Evolutionary conservation across 805 yeast genomes (phyloP).

Genomic region (Candida tibetensis): DNA sequence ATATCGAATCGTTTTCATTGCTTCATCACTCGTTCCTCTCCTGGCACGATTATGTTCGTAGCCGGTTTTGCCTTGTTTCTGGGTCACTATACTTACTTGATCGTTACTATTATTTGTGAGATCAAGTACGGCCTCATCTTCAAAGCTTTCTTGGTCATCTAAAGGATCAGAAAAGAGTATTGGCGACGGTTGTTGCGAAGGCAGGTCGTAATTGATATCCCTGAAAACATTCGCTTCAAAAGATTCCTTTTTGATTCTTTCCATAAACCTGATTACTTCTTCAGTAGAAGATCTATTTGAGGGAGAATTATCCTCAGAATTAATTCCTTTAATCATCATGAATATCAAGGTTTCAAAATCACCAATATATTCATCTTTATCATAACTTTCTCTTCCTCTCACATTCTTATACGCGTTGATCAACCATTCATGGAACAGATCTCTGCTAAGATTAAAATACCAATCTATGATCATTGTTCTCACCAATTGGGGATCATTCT

Average conservation of each 20-base stretch:
- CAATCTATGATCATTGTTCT: constrained; percentile 27
- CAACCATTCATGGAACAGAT: constrained; percentile 28
- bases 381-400: background rate
- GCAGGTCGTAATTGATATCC: background rate
- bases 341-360: constrained; percentile 24
- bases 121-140: background rate
- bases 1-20: too few relatives aligned
- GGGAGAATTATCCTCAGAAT: constrained; percentile 2
- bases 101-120: too few relatives aligned
- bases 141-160: background rate
- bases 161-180: background rate
- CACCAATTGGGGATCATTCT: constrained; percentile 28
- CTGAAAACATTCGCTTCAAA: background rate
- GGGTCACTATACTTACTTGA: too few relatives aligned
- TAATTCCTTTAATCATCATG: constrained; percentile 31
- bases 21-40: too few relatives aligned
- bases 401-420: constrained; percentile 1
- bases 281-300: constrained; percentile 9
- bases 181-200: background rate
- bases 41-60: too few relatives aligned
- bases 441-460: constrained; percentile 23
- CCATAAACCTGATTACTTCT: constrained; percentile 20
- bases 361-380: background rate
- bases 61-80: too few relatives aligned
- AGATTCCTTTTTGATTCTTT: constrained; percentile 16